phyloP scores from a whole-genome alignment of 441 rosid genomes.

The Pelargonium hybrid region DNA sequence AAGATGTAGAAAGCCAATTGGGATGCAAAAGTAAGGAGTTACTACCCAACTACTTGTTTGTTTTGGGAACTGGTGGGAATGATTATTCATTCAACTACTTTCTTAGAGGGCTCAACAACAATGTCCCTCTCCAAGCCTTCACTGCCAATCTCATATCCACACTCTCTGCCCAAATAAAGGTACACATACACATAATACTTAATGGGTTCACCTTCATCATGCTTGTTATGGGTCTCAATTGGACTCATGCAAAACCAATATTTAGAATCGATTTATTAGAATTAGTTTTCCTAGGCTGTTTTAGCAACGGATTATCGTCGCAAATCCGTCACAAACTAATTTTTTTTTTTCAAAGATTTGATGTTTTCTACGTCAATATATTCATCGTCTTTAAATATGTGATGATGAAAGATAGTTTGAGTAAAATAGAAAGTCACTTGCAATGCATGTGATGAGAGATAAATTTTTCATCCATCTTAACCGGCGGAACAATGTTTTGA shows the following conservation, averaged over 20 bases:
- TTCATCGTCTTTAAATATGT: too few relatives aligned
- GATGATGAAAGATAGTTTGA: too few relatives aligned
- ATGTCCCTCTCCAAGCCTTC: slow-evolving; percentile 26
- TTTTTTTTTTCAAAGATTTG: too few relatives aligned
- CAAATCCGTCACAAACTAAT: too few relatives aligned
- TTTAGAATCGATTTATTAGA: too few relatives aligned
- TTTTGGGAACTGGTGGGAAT: slow-evolving; percentile 48
- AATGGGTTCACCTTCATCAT: neutral
- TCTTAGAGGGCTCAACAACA: slow-evolving; percentile 4
- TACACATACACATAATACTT: slow-evolving; percentile 4
- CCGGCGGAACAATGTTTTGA: too few relatives aligned
- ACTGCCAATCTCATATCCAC: slow-evolving; percentile 33
- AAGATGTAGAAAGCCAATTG: slow-evolving; percentile 20
- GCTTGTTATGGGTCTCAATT: neutral
- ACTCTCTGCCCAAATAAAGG: slow-evolving; percentile 34
- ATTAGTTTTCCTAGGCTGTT: too few relatives aligned
- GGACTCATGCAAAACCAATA: neutral
- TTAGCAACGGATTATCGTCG: too few relatives aligned
- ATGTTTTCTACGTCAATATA: too few relatives aligned
- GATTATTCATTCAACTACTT: slow-evolving; percentile 51
- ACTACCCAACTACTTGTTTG: slow-evolving; percentile 29
- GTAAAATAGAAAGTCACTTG: too few relatives aligned
- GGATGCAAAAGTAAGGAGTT: slow-evolving; percentile 14
- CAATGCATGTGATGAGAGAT: too few relatives aligned
- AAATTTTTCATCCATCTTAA: too few relatives aligned